Percentiles rank a stretch among this genome's conserved stretches.
Conservation (phyloP, 257 asterid species). For the Knoxia roxburghii region DNA sequence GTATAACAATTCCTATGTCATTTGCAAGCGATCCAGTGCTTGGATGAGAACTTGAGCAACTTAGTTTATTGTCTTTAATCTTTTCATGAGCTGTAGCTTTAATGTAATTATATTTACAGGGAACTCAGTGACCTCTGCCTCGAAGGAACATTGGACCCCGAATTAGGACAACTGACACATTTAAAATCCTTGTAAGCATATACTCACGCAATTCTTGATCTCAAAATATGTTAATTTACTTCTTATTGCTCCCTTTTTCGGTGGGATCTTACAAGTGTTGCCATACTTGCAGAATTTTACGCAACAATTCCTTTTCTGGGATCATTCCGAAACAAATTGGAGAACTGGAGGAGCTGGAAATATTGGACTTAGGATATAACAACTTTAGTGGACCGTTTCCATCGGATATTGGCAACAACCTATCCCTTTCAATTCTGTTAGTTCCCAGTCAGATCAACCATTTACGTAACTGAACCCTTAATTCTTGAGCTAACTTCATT, state of each 20-base stretch:
- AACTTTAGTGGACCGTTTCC: conserved; percentile 23
- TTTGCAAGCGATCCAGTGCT: not conserved
- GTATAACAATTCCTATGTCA: not conserved
- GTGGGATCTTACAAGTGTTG: not conserved
- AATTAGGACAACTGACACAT: conserved; percentile 19
- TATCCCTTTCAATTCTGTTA: conserved; percentile 25
- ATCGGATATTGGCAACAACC: conserved; percentile 16
- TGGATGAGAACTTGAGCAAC: not conserved
- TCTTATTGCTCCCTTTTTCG: not conserved
- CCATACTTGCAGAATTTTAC: conserved; percentile 21
- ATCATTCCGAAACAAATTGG: conserved; percentile 23
- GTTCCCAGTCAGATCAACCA: conserved; percentile 8
- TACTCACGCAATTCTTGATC: not conserved
- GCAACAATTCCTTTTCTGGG: conserved; percentile 34
- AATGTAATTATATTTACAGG: conserved; percentile 10
- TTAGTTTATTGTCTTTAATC: not conserved
- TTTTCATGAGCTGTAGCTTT: not conserved
- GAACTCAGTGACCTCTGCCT: conserved; percentile 30
- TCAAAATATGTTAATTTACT: not conserved
- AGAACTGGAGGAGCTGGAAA: conserved; percentile 25
- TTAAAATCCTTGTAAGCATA: conserved; percentile 26
- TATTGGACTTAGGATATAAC: conserved; percentile 27
- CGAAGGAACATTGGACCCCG: conserved; percentile 31
- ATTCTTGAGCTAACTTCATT: not conserved
- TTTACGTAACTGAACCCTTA: not conserved